Conservation (phyloP, 352 stramenopile species). For the Globisporangium paddicum region DNA sequence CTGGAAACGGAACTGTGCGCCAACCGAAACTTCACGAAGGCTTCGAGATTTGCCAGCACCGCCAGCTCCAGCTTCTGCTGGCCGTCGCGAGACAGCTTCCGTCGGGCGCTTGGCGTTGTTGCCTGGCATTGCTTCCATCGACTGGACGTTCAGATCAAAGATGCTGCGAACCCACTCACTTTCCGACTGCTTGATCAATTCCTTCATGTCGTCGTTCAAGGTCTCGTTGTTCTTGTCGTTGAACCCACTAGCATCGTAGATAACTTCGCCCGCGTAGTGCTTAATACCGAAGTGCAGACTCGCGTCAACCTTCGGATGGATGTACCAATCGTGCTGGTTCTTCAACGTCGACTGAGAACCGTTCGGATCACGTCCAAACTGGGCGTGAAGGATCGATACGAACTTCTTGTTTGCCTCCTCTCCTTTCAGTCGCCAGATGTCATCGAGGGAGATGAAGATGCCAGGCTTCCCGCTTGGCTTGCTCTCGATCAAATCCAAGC, state of each 20-base stretch:
- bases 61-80: constrained; percentile 30
- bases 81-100: constrained; percentile 61
- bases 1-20: constrained; percentile 86
- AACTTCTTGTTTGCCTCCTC: constrained; percentile 92
- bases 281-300: constrained; percentile 87
- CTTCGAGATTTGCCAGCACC: constrained; percentile 72
- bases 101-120: constrained; percentile 62
- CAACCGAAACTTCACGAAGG: constrained; percentile 82
- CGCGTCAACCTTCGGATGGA: constrained; percentile 89
- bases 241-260: constrained; percentile 96
- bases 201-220: constrained; percentile 93
- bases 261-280: constrained; percentile 92
- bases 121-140: constrained; percentile 73
- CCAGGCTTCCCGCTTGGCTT: constrained; percentile 88
- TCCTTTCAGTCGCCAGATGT: constrained; percentile 93
- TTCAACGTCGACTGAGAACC: constrained; percentile 46
- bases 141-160: constrained; percentile 85
- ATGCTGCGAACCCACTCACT: constrained; percentile 83
- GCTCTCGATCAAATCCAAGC: constrained; percentile 91
- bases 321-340: constrained; percentile 83
- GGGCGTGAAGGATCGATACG: constrained; percentile 80
- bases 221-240: constrained; percentile 99
- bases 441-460: constrained; percentile 95
- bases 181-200: constrained; percentile 84
- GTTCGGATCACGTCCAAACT: constrained; percentile 68